phyloP scores from a whole-genome alignment of 371 early-diverging fungal species.

The Mortierella sp. region DNA sequence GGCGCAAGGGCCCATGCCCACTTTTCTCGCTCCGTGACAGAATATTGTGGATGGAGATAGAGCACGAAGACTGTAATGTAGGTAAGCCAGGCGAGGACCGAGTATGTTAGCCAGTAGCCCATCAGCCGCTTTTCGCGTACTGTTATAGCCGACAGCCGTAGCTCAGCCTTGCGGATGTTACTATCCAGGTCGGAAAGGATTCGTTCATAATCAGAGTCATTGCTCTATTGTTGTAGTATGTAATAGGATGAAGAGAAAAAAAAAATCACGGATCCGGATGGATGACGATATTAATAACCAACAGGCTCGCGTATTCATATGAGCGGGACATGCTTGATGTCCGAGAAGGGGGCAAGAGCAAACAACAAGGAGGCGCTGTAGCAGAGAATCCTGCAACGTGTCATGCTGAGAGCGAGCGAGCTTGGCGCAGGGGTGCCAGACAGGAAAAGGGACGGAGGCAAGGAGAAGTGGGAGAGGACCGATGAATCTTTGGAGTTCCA shows the following conservation, averaged over 20 bases:
- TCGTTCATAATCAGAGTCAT: conserved; percentile 81
- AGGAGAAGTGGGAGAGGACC: too few species aligned
- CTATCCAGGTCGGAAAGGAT: conserved; percentile 82
- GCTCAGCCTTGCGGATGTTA: conserved; percentile 77
- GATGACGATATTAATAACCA: conserved; percentile 22
- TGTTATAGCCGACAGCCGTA: conserved; percentile 68
- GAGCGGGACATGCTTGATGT: too few species aligned
- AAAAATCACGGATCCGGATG: background rate
- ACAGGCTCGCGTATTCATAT: too few species aligned
- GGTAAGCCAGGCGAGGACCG: conserved; percentile 71
- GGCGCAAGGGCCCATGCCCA: conserved; percentile 63
- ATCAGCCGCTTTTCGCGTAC: conserved; percentile 72
- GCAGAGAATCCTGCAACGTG: too few species aligned
- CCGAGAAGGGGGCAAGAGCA: too few species aligned
- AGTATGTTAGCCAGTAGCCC: conserved; percentile 78
- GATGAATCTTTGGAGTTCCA: too few species aligned
- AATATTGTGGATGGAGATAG: conserved; percentile 59
- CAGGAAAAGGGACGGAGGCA: too few species aligned
- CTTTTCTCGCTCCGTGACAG: conserved; percentile 46
- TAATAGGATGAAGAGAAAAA: background rate
- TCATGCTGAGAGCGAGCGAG: too few species aligned
- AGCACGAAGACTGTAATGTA: conserved; percentile 68
- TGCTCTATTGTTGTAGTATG: conserved; percentile 21
- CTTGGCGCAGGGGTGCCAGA: too few species aligned
- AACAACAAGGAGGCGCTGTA: too few species aligned